Evolutionary conservation across 805 yeast species (phyloP).

Genomic region (Tetrapisispora taiwanensis): DNA sequence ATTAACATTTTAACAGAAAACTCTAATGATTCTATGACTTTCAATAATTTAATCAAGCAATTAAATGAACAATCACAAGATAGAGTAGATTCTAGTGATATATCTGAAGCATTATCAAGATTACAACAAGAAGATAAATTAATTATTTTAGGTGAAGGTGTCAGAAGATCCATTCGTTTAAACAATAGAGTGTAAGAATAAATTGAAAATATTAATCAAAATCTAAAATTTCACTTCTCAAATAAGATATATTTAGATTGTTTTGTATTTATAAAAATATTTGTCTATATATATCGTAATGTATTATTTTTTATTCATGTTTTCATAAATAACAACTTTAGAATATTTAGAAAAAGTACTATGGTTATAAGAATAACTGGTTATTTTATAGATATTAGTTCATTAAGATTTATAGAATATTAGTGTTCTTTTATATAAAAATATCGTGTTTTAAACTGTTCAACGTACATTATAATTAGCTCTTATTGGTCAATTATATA

Average conservation of each 20-base stretch:
- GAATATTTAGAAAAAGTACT: no score
- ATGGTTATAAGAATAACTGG: no score
- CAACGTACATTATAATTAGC: not conserved
- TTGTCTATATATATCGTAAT: no score
- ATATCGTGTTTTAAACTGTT: no score
- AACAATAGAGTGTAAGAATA: slow-evolving; percentile 19
- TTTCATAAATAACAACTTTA: no score
- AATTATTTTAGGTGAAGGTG: slow-evolving; percentile 61
- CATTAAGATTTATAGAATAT: no score
- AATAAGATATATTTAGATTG: not conserved
- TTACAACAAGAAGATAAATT: slow-evolving; percentile 64
- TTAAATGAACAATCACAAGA: slow-evolving; percentile 52
- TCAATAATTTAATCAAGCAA: slow-evolving; percentile 46
- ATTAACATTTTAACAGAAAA: slow-evolving; percentile 43
- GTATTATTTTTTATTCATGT: not conserved
- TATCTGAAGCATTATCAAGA: slow-evolving; percentile 56
- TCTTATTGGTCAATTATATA: not conserved
- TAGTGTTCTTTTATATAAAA: no score
- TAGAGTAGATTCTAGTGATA: slow-evolving; percentile 59
- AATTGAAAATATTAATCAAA: not conserved
- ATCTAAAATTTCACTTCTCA: not conserved
- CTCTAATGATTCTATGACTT: slow-evolving; percentile 41
- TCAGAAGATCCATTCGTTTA: slow-evolving; percentile 47
- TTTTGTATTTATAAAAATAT: not conserved
- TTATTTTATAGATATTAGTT: no score